Evolutionary conservation across 805 yeast species (phyloP).

Genomic region (Wickerhamiella spandovensis): DNA sequence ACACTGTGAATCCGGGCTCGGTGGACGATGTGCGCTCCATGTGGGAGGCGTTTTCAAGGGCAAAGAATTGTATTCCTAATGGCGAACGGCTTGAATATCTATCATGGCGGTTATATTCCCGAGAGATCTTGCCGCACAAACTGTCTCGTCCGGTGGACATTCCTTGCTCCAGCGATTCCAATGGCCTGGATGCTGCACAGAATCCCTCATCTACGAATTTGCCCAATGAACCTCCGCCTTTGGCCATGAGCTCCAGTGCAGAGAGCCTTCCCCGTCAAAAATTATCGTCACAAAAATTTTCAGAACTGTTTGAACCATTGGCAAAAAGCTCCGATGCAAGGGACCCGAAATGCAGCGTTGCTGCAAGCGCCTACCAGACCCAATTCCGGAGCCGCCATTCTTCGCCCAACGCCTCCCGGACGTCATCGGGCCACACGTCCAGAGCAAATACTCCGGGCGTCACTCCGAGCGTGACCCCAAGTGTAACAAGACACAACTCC

Average conservation of each 20-base stretch:
- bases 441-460: background rate
- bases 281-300: background rate
- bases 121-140: conserved; percentile 8
- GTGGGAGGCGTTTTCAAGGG: conserved; percentile 18
- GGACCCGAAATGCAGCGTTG: background rate
- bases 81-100: conserved; percentile 18
- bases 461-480: background rate
- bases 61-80: conserved; percentile 15
- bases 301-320: background rate
- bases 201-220: background rate
- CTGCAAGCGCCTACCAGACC: background rate
- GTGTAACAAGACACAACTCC: background rate
- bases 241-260: conserved; percentile 2
- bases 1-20: conserved; percentile 15
- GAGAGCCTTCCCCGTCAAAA: background rate
- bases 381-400: background rate
- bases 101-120: conserved; percentile 18
- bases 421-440: background rate
- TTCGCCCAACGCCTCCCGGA: background rate
- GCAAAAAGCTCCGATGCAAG: background rate
- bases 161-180: background rate
- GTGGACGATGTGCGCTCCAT: conserved; percentile 16
- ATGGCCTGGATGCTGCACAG: background rate
- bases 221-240: conserved; percentile 3
- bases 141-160: background rate